phyloP scores from a whole-genome alignment of 106 monocot genomes.

The Apostasia shenzhenica region DNA sequence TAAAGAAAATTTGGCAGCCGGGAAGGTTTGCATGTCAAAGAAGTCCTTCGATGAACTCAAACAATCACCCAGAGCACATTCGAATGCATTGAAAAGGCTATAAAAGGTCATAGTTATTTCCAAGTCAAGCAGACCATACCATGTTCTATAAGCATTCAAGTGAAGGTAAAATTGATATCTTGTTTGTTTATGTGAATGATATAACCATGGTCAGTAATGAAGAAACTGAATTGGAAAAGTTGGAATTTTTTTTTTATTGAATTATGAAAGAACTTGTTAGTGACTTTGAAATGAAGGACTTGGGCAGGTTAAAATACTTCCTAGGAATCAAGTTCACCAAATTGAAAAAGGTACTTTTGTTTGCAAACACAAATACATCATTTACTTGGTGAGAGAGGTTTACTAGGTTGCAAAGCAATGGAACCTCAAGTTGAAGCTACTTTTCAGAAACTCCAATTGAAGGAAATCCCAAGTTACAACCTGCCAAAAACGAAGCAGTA shows the following conservation, averaged over 20 bases:
- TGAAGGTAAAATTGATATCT: not conserved
- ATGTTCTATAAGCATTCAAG: not conserved
- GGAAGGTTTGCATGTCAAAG: not conserved
- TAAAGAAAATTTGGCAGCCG: not conserved
- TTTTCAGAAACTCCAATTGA: not conserved
- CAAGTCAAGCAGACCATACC: slow-evolving; percentile 3
- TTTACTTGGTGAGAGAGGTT: not conserved
- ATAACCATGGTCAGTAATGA: not conserved
- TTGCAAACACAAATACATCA: not conserved
- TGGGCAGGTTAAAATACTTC: not conserved
- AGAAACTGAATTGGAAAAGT: not conserved
- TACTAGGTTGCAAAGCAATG: not conserved
- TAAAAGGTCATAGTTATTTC: not conserved
- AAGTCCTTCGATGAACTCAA: slow-evolving; percentile 1
- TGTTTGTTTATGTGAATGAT: slow-evolving; percentile 2
- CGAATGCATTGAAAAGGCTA: not conserved
- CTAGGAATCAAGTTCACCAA: not conserved
- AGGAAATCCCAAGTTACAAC: not conserved
- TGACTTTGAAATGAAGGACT: not conserved
- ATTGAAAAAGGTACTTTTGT: not conserved
- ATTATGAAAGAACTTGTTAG: not conserved
- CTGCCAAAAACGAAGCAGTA: not conserved
- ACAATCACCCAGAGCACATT: not conserved
- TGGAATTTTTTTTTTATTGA: not conserved
- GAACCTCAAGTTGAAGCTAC: no score